Evolutionary conservation across 2,329 filamentous ascomycete species (phyloP).

Genomic region (Albophoma yamanashiensis): DNA sequence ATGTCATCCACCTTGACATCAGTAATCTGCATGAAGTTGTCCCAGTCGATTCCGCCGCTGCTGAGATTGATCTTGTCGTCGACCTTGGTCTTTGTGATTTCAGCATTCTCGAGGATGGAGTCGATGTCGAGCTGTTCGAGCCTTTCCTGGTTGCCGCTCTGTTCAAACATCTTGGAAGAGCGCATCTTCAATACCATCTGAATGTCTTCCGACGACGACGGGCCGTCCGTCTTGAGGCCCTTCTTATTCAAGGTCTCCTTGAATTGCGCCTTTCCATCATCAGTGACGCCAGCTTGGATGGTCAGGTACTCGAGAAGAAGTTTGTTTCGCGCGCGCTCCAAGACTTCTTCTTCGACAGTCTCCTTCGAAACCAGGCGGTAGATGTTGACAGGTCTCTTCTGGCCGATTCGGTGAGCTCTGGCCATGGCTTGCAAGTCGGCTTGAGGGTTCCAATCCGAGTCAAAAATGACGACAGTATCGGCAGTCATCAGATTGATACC

Average conservation of each 20-base stretch:
- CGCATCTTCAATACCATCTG: conserved; percentile 93
- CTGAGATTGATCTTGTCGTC: conserved; percentile 86
- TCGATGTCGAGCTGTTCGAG: conserved; percentile 97
- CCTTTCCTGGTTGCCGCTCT: conserved; percentile 91
- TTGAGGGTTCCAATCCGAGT: conserved; percentile 98
- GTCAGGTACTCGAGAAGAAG: conserved; percentile 95
- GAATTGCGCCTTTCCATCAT: conserved; percentile 78
- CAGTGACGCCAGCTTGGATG: conserved; percentile 92
- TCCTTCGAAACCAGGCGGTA: conserved; percentile 96
- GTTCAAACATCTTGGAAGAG: conserved; percentile 99
- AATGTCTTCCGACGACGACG: conserved; percentile 87
- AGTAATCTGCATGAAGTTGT: conserved; percentile 95
- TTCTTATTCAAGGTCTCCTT: conserved; percentile 70
- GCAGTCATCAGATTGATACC: conserved; percentile 99
- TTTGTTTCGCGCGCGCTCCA: conserved; percentile 94
- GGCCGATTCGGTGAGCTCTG: conserved; percentile 92
- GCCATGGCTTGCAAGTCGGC: conserved; percentile 98
- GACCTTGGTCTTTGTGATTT: conserved; percentile 93
- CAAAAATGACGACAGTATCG: conserved; percentile 94
- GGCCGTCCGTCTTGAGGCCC: conserved; percentile 62
- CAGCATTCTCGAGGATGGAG: conserved; percentile 89
- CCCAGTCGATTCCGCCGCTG: conserved; percentile 73
- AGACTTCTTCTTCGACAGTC: conserved; percentile 94
- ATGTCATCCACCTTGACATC: conserved; percentile 87
- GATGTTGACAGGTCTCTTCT: conserved; percentile 91